phyloP scores from a whole-genome alignment of 768 basidiomycete genomes.

The Serendipita sp. region DNA sequence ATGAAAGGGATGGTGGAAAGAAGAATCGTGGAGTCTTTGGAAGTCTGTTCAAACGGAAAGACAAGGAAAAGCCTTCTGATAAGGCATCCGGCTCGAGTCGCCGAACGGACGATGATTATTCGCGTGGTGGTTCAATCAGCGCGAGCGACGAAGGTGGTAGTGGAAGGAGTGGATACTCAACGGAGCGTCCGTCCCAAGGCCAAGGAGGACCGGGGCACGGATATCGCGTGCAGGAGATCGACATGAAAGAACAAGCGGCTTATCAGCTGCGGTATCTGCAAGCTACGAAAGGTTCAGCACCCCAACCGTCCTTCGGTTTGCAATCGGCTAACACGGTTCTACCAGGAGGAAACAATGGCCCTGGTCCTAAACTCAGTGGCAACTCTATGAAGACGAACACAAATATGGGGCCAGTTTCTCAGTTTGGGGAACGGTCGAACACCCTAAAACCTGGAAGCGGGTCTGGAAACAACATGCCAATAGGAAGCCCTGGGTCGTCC shows the following conservation, averaged over 20 bases:
- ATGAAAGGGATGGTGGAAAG: constrained; percentile 31
- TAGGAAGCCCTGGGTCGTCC: not conserved
- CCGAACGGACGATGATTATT: not conserved
- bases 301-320: constrained; percentile 46
- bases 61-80: constrained; percentile 48
- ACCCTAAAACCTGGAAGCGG: no score
- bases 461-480: not conserved
- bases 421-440: not conserved
- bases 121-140: not conserved
- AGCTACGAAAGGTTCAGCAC: constrained; percentile 45
- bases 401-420: not conserved
- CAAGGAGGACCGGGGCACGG: constrained; percentile 15
- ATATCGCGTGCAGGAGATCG: constrained; percentile 50
- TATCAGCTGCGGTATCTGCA: constrained; percentile 65
- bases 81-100: constrained; percentile 21
- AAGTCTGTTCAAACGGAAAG: constrained; percentile 57
- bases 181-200: constrained; percentile 20
- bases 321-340: constrained; percentile 60
- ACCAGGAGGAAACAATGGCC: constrained; percentile 21
- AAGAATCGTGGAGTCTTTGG: constrained; percentile 48
- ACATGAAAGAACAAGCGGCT: constrained; percentile 73
- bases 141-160: constrained; percentile 2
- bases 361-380: not conserved
- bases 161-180: not conserved
- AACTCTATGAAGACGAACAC: not conserved